Conservation (phyloP, 2,329 filamentous ascomycete species). For the Colletotrichum truncatum region DNA sequence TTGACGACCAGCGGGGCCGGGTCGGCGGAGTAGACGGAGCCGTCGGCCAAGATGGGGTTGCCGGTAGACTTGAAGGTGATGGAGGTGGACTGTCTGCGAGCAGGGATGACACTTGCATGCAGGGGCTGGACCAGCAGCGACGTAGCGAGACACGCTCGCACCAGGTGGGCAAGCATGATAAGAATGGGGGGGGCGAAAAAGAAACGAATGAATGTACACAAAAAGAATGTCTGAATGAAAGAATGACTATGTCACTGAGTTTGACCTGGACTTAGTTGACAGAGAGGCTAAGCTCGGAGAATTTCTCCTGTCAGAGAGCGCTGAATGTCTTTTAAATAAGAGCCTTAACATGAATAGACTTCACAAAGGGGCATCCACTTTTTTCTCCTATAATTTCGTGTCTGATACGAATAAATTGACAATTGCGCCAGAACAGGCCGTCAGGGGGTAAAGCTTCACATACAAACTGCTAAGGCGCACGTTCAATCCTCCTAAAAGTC, state of each 20-base stretch:
- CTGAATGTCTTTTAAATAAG: background rate
- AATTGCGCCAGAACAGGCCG: background rate
- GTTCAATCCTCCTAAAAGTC: too few relatives aligned
- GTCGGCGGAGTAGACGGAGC: slow-evolving; percentile 48
- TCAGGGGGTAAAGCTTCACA: background rate
- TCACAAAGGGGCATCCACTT: background rate
- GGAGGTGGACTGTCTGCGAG: slow-evolving; percentile 26
- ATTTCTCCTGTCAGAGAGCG: background rate
- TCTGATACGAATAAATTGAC: slow-evolving; percentile 11
- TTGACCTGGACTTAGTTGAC: background rate
- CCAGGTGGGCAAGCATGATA: slow-evolving; percentile 1
- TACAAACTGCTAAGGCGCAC: background rate
- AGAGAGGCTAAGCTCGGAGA: background rate
- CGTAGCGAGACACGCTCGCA: slow-evolving; percentile 9
- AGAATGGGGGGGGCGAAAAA: background rate
- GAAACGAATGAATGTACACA: background rate
- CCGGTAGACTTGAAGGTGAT: slow-evolving; percentile 40
- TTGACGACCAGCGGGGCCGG: slow-evolving; percentile 48
- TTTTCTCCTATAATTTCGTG: slow-evolving; percentile 9
- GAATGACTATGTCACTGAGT: background rate
- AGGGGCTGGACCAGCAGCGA: slow-evolving; percentile 19
- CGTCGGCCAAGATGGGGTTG: slow-evolving; percentile 48
- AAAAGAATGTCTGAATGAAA: background rate
- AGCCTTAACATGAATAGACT: background rate
- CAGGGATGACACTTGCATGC: slow-evolving; percentile 8